Base-by-base conservation (phyloP, 345 rosid genomes). In the Ceriops decandra region DNA sequence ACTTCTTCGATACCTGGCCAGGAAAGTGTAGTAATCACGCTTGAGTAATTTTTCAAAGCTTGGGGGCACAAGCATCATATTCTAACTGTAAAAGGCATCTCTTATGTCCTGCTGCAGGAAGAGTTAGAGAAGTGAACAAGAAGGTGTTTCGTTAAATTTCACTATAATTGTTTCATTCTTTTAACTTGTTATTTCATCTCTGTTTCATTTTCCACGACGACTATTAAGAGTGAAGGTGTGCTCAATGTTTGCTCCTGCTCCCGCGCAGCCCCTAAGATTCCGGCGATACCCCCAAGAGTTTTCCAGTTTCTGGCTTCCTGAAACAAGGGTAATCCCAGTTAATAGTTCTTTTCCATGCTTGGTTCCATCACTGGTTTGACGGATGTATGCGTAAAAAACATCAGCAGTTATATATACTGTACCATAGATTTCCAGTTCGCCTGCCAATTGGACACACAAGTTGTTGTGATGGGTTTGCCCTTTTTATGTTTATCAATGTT, bases 151-250 rank as follows among this genome's bases (percentile, higher is more conserved):
- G 47, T 49, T 67, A 13, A 67, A 28, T 19, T 70, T 35, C 3
- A 20, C 0, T 21, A 20, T 35, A 51, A 69, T 69, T 69, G 60
- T 60, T 70, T 52, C 24, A 62, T 70, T 62, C 67, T 59, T 72
- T 49, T 49, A 24, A 26, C 53, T 35, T 64, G 57, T 60, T 53
- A 19, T 49, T 52, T 42, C 32, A 1, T 60, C 35, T 51, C n/a
- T 38, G 66, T 42, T 20, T 24, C 28, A 66, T 60, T 52, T 52
- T 33, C 21, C 30, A 42, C 52, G 52, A 54, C 28, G 20, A 15
- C 36, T 8, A 9, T 11, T 10, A 1, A 1, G 47, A 38, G 47
- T 32, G 47, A 38, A 38, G 47, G 11, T 11, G 16, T 38, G 47
- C 47, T 11, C 0, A 7, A 27, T 24, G 19, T 64, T 64, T 47